These are phyloP conservation scores for Fagopyrum esculentum DNA, from an alignment of 148 eudicot species.

Conservation along the genomic window DNA sequence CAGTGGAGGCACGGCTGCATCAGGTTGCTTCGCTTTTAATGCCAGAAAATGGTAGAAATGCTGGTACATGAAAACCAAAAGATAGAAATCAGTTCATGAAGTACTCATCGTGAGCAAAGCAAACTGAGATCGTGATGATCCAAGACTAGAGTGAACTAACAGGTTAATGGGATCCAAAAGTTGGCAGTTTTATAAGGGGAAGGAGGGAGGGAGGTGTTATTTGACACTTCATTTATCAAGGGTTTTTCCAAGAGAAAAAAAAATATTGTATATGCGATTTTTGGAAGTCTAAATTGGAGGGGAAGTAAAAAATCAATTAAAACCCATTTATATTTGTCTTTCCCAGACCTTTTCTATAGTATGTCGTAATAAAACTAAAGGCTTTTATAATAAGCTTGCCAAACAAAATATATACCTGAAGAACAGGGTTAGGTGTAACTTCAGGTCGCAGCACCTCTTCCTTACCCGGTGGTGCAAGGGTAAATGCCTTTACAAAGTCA, in stretches of 20 bases:
- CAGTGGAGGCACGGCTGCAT: constrained; percentile 82
- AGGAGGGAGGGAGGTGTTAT: too few species aligned
- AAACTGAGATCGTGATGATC: not conserved
- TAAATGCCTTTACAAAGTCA: constrained; percentile 79
- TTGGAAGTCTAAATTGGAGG: too few species aligned
- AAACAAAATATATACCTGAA: constrained; percentile 52
- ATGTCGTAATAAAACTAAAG: too few species aligned
- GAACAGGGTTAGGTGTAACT: constrained; percentile 86
- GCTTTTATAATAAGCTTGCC: not conserved
- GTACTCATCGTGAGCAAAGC: not conserved
- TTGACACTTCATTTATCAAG: too few species aligned
- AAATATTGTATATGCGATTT: too few species aligned
- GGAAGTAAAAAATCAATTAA: too few species aligned
- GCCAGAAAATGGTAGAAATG: constrained; percentile 75
- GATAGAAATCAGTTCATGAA: not conserved
- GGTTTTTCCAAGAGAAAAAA: too few species aligned
- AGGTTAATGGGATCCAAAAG: not conserved
- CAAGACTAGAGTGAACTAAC: not conserved
- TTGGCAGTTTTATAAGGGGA: not conserved
- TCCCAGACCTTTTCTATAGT: too few species aligned
- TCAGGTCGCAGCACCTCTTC: constrained; percentile 77
- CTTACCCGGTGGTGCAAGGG: constrained; percentile 72
- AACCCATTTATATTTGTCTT: too few species aligned
- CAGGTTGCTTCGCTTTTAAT: constrained; percentile 62
- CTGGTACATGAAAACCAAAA: constrained; percentile 28